A percentile compares a stretch with the other conserved stretches of the same genome.
Evolutionary conservation across 2,329 filamentous ascomycete genomes (phyloP).

Genomic region (Epicoccum sorghinum): DNA sequence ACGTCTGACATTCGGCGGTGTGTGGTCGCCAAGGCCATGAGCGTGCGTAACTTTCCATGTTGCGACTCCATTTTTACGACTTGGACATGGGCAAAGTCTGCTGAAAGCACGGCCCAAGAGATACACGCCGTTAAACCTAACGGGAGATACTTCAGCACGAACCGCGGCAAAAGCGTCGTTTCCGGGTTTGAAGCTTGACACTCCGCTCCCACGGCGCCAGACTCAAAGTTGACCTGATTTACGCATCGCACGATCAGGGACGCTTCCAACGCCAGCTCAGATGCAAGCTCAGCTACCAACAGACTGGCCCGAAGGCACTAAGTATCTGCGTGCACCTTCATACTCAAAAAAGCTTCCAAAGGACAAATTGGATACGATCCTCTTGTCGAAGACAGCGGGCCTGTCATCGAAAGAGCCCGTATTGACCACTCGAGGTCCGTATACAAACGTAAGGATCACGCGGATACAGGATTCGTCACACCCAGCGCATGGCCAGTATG

Average conservation of each 20-base stretch:
- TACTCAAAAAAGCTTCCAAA: constrained; percentile 40
- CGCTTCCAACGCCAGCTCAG: neutral
- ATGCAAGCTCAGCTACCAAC: constrained; percentile 28
- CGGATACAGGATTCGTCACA: constrained; percentile 51
- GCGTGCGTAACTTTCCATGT: neutral
- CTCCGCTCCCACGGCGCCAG: too few species aligned
- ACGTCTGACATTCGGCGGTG: neutral
- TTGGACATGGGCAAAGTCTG: neutral
- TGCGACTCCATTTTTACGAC: neutral
- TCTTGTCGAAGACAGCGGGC: constrained; percentile 23
- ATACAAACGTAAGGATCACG: constrained; percentile 50
- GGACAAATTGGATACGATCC: constrained; percentile 31
- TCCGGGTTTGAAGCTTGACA: too few species aligned
- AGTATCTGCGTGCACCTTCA: constrained; percentile 37
- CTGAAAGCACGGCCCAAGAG: too few species aligned
- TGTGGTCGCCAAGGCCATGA: constrained; percentile 1
- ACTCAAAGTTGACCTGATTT: too few species aligned
- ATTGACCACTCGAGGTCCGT: constrained; percentile 34
- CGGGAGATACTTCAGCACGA: too few species aligned
- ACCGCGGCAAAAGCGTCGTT: too few species aligned
- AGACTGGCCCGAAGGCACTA: constrained; percentile 35
- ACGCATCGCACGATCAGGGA: too few species aligned
- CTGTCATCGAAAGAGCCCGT: constrained; percentile 22
- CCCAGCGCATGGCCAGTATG: constrained; percentile 56
- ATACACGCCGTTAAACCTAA: too few species aligned